Evolutionary conservation across 306 rosid species (phyloP).

Genomic region (Ammopiptanthus mongolicus): DNA sequence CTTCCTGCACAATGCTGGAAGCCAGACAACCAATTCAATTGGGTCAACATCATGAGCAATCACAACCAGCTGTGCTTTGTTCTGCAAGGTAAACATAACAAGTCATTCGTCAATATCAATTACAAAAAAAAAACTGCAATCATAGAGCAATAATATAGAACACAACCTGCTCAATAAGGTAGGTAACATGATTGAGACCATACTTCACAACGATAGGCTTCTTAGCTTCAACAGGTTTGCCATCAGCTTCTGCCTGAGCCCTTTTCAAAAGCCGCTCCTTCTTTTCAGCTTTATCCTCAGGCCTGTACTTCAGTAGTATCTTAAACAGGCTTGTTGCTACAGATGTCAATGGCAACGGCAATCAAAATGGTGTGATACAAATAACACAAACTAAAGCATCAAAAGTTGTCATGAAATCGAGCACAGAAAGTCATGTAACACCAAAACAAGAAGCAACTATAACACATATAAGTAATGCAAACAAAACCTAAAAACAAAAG

Average conservation of each 20-base stretch:
- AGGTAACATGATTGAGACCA: slow-evolving; percentile 80
- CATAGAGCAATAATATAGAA: neutral
- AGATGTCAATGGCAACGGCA: neutral
- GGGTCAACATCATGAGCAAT: slow-evolving; percentile 88
- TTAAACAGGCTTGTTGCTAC: slow-evolving; percentile 73
- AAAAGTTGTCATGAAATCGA: neutral
- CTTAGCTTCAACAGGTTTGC: slow-evolving; percentile 56
- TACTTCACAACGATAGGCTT: slow-evolving; percentile 69
- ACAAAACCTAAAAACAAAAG: neutral
- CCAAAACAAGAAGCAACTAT: neutral
- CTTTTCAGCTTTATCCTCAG: slow-evolving; percentile 72
- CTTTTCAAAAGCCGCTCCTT: slow-evolving; percentile 66
- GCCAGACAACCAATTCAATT: slow-evolving; percentile 82
- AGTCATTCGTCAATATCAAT: neutral
- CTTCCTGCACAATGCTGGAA: slow-evolving; percentile 79
- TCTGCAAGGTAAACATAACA: slow-evolving; percentile 29
- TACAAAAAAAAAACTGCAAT: neutral
- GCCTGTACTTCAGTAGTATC: slow-evolving; percentile 72
- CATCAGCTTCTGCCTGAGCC: slow-evolving; percentile 71
- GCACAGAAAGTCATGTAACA: neutral
- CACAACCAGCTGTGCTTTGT: slow-evolving; percentile 79
- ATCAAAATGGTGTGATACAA: neutral
- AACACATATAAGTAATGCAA: neutral
- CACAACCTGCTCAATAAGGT: slow-evolving; percentile 68
- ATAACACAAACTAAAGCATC: neutral